Evolutionary conservation across 1,139 yeast genomes (phyloP), one percentile per base, ranked within the genome.

Genomic region (Geotrichum fermentans): DNA sequence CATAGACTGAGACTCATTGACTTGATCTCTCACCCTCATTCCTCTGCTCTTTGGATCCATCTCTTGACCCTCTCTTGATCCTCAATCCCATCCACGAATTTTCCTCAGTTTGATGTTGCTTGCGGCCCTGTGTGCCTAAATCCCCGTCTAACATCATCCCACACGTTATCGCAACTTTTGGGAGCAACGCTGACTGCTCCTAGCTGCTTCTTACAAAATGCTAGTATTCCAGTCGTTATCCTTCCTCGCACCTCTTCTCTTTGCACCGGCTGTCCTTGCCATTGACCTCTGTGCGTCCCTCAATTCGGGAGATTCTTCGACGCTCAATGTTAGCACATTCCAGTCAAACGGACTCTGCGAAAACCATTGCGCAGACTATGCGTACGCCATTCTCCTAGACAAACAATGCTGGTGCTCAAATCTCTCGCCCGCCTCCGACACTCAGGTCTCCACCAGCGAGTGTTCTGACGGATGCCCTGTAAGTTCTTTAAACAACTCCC

Each of bases 401-500:
- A 58, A 66, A 47, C 54, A 70, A 44, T 82, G 89, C 64, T 82
- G 82, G 78, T 82, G 89, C 60, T 73, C 84, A 10, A 72, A 81
- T 59, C 60, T 64, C 33, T 65, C 75, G 3, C 86, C 87, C 0
- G 69, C 60, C 1, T 42, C 57, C 7, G 46, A 54, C 29, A 30
- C 33, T 14, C 50, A 47, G 28, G 64, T 66, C 1, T 57, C 61
- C 33, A 49, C 63, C 33, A 48, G 61, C 29, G 56, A 70, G 21
- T 82, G 89, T 65, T 60, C 67, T 36, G 64, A 61, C 2, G 59
- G 64, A 1, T 82, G 89, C 64, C 84, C 84, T 41, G 40, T 40
- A 40, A 40, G 43, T 40, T 24, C 28, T n/a, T 20, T 10, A 18
- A 20, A n/a, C 13, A 11, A 7, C 17, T 34, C 22, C 5, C 5